These are phyloP conservation scores for barley (Hordeum vulgare) DNA, from an alignment of 176 grass and related monocot species.

Conservation along the genomic window DNA sequence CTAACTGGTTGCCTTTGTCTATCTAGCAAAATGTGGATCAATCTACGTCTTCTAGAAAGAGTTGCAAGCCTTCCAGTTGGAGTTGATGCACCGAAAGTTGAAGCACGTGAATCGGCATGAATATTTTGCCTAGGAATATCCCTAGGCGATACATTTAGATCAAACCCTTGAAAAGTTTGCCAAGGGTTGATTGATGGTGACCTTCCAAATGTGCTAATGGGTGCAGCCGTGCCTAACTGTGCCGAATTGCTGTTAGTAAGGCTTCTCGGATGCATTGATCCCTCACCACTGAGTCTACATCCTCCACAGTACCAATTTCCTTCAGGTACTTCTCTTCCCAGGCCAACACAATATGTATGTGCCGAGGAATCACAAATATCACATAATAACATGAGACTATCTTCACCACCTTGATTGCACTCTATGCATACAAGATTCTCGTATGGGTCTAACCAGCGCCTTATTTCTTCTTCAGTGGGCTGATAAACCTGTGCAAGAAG, in stretches of 20 bases:
- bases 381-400: slow-evolving; percentile 91
- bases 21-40: slow-evolving; percentile 47
- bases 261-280: slow-evolving; percentile 24
- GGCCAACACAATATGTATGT: slow-evolving; percentile 91
- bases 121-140: slow-evolving; percentile 40
- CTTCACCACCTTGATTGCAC: slow-evolving; percentile 89
- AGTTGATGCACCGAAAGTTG: slow-evolving; percentile 36
- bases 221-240: slow-evolving; percentile 14
- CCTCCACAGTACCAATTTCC: slow-evolving; percentile 95
- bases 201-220: slow-evolving; percentile 17
- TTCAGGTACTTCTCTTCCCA: slow-evolving; percentile 85
- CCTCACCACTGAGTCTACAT: slow-evolving; percentile 53
- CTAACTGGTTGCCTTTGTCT: slow-evolving; percentile 7
- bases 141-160: slow-evolving; percentile 78
- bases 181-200: slow-evolving; percentile 4
- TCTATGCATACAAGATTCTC: slow-evolving; percentile 89
- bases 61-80: slow-evolving; percentile 44
- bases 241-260: slow-evolving; percentile 3
- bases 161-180: slow-evolving; percentile 41
- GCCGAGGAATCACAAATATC: slow-evolving; percentile 98
- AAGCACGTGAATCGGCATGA: slow-evolving; percentile 27
- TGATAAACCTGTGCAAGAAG: slow-evolving; percentile 66
- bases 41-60: slow-evolving; percentile 27
- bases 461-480: slow-evolving; percentile 91
- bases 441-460: slow-evolving; percentile 85